Evolutionary conservation across 2,329 filamentous ascomycete genomes (phyloP).

Genomic region (Tolypocladium nubicola): DNA sequence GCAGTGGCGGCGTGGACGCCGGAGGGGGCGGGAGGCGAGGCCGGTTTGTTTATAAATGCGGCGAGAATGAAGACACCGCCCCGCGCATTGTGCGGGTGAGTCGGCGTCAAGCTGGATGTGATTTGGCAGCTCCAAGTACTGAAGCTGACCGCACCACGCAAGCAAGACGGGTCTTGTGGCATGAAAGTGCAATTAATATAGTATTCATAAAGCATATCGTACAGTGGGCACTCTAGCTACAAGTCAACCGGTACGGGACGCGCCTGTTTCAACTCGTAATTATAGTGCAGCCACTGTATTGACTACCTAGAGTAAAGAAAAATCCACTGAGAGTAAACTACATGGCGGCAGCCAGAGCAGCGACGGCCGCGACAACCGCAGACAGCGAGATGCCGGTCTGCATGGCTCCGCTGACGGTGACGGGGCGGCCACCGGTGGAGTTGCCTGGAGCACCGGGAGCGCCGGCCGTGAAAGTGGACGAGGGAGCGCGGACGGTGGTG

Average conservation of each 20-base stretch:
- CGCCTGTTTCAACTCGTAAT: too few species aligned
- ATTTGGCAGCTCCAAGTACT: background rate
- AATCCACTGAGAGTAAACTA: background rate
- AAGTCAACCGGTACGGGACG: too few species aligned
- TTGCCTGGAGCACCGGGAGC: background rate
- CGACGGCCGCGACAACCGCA: background rate
- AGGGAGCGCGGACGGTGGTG: background rate
- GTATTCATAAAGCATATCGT: too few species aligned
- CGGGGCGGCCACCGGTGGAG: background rate
- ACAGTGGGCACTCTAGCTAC: too few species aligned
- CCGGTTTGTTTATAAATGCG: background rate
- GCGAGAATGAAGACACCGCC: background rate
- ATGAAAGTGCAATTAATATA: too few species aligned
- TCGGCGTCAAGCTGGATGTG: background rate
- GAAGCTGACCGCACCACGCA: background rate
- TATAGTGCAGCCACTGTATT: too few species aligned
- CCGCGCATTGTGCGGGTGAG: too few species aligned
- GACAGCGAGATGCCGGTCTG: background rate
- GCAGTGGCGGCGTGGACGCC: too few species aligned
- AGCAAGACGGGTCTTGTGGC: background rate
- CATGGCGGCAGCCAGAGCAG: background rate
- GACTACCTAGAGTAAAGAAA: too few species aligned
- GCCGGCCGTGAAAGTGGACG: background rate
- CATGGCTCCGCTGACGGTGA: background rate
- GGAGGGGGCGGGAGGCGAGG: too few species aligned